Evolutionary conservation across 345 rosid genomes (phyloP).

Genomic region (Balakata baccata): DNA sequence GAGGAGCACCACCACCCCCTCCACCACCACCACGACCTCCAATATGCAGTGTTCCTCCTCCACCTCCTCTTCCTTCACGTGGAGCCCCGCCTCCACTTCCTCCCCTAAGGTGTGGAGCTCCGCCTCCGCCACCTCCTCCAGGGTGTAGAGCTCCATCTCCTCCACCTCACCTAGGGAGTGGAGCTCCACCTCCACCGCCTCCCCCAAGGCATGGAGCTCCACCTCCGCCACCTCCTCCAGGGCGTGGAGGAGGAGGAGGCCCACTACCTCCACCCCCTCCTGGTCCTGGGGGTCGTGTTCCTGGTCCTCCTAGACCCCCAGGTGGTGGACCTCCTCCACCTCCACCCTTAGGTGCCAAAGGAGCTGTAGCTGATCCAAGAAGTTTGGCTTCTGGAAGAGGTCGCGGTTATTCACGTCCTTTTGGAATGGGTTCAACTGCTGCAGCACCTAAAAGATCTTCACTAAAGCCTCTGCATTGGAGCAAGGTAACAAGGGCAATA

Average conservation of each 20-base stretch:
- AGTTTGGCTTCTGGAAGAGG: slow-evolving; percentile 58
- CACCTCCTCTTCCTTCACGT: slow-evolving; percentile 18
- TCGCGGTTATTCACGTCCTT: too few species aligned
- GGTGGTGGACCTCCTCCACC: slow-evolving; percentile 44
- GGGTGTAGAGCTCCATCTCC: slow-evolving; percentile 25
- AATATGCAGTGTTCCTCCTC: slow-evolving; percentile 19
- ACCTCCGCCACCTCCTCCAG: slow-evolving; percentile 27
- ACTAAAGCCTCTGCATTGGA: slow-evolving; percentile 96
- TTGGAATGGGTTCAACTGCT: slow-evolving; percentile 14
- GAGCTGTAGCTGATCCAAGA: slow-evolving; percentile 41
- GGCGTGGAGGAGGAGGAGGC: slow-evolving; percentile 12
- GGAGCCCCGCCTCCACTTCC: slow-evolving; percentile 36
- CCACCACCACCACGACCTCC: slow-evolving; percentile 29
- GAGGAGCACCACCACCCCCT: slow-evolving; percentile 37
- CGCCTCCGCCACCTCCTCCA: slow-evolving; percentile 28
- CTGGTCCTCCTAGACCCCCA: slow-evolving; percentile 27
- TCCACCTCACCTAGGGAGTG: slow-evolving; percentile 24
- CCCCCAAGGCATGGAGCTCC: slow-evolving; percentile 15
- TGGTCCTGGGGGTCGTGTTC: slow-evolving; percentile 12
- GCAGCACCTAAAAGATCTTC: slow-evolving; percentile 70
- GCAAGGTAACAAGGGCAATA: slow-evolving; percentile 91
- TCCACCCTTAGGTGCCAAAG: slow-evolving; percentile 57
- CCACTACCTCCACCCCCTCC: slow-evolving; percentile 35
- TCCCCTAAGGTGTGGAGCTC: slow-evolving; percentile 17
- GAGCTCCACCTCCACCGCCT: slow-evolving; percentile 20